Base-by-base conservation (phyloP, 352 stramenopile genomes). In the Phytophthora pseudosyringae region DNA sequence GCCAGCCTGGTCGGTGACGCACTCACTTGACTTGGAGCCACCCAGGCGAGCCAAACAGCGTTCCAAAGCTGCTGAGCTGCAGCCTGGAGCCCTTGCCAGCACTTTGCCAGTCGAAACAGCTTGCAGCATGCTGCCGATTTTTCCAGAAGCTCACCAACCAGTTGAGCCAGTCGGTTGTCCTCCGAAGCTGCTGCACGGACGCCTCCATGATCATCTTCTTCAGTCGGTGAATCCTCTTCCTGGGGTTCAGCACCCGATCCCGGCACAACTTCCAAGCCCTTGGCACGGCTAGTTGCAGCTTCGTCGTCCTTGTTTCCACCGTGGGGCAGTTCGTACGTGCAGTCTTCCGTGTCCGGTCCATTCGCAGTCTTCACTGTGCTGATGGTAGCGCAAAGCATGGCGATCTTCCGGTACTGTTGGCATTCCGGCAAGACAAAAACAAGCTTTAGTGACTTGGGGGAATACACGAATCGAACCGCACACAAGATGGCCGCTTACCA, bases 21-120 rank as follows among this genome's bases (percentile, higher is more conserved):
- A 15, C 32, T 45, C 10, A 80, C 64, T 54, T 38, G 55, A 69
- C 62, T 80, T 52, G 54, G 85, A n/a, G 82, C 62, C 4, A 86
- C 35, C 85, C 85, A 93, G 1, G 32, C 62, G 18, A 80, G 16
- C 76, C 71, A 90, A 35, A 92, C 60, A 1, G 67, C 68, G 39
- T 89, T 91, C 61, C 74, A 83, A 10, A 88, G 69, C 36, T 84
- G 79, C 45, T 92, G 81, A 16, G 58, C 57, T 2, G 61, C 75
- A 6, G 67, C 81, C 60, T 91, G 80, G 0, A 93, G 73, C 8
- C 65, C 74, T 47, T 86, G 79, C 81, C 83, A 92, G 13, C 77
- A 80, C 9, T 76, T 71, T 0, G 59, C 68, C 12, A 69, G 63
- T 15, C 53, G 50, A 50, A 89, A 91, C 8, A 91, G 43, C 28